Evolutionary conservation across 345 rosid genomes (phyloP).

Genomic region (Salix exigua): DNA sequence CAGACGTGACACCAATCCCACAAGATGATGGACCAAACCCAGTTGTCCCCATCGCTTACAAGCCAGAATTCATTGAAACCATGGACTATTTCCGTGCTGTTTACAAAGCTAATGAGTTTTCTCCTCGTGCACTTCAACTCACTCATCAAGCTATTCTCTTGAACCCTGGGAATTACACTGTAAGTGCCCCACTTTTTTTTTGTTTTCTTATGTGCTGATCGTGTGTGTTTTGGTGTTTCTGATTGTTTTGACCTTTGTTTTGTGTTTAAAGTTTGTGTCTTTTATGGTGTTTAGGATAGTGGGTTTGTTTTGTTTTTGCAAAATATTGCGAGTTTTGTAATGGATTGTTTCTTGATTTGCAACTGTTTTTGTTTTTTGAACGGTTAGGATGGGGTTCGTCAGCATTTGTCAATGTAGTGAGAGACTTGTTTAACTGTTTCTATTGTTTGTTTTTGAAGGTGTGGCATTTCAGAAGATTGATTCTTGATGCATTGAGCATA

Average conservation of each 20-base stretch:
- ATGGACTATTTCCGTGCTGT: slow-evolving; percentile 91
- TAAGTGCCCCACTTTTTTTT: slow-evolving; percentile 16
- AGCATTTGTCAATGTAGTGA: not conserved
- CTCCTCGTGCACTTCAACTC: slow-evolving; percentile 68
- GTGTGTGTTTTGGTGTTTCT: not conserved
- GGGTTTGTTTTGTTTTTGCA: not conserved
- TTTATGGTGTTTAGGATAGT: not conserved
- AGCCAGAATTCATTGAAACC: slow-evolving; percentile 68
- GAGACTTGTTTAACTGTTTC: not conserved
- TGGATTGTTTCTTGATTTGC: not conserved
- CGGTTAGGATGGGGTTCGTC: not conserved
- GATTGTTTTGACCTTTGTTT: not conserved
- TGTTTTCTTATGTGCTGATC: not conserved
- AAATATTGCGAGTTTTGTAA: not conserved
- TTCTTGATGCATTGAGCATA: slow-evolving; percentile 48
- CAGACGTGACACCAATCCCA: slow-evolving; percentile 61
- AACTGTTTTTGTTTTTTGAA: not conserved
- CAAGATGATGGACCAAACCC: slow-evolving; percentile 91
- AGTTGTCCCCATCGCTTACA: slow-evolving; percentile 75
- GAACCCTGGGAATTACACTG: slow-evolving; percentile 91
- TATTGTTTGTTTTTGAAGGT: slow-evolving; percentile 43
- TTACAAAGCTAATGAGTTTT: slow-evolving; percentile 64
- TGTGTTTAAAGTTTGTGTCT: not conserved
- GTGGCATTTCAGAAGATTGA: slow-evolving; percentile 84
- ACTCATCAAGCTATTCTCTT: slow-evolving; percentile 52